Base-by-base conservation (phyloP, 2,329 filamentous ascomycete genomes). In the Neofusicoccum sp. region DNA sequence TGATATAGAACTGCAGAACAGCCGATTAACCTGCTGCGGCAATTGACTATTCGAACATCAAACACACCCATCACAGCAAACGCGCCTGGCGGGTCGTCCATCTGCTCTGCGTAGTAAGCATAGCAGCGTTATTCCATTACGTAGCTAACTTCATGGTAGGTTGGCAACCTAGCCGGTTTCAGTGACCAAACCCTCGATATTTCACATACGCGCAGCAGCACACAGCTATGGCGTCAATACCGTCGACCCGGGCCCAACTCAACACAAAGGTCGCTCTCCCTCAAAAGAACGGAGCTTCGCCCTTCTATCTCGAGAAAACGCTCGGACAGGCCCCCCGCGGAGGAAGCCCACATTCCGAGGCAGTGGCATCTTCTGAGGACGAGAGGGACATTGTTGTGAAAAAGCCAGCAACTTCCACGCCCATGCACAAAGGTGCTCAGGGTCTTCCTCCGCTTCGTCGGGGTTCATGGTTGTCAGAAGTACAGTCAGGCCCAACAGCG, bases 291-390 rank as follows among this genome's bases (percentile, higher is more conserved):
- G 59, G 59, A 2, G 51, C 38, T 12, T 44, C 59, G 4, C 31
- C 59, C 26, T 56, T 43, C 11, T 61, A 61, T 26, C 33, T 61
- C 11, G 59, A 49, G 9, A 60, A 54, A 24, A 48, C 58, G 4
- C 41, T 56, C 7, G 45, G 49, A 31, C 51, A 61, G 9, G 48
- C 45, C 2, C 51, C 59, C 41, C 59, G 59, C 5, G 59, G 59
- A 33, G 59, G 59, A 6, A 97, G 93, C 1, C 93, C 93, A 24
- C 95, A 98, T 72, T 97, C 93, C 3, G 93, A 98, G 73, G 93
- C 91, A 56, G 80, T 98, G 62, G 92, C 89, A 57, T 98, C 93
- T 66, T 97, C 93, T 11, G 95, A 98, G 74, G 95, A 98, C 73
- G 95, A 99, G 75, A 83, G 80, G 61, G 89, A 96, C 63, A 38